Percentiles rank a stretch among this genome's conserved stretches.
These are phyloP conservation scores for Myriosclerotinia duriaeana DNA, from an alignment of 2,329 filamentous ascomycete genomes.

Conservation along the genomic window DNA sequence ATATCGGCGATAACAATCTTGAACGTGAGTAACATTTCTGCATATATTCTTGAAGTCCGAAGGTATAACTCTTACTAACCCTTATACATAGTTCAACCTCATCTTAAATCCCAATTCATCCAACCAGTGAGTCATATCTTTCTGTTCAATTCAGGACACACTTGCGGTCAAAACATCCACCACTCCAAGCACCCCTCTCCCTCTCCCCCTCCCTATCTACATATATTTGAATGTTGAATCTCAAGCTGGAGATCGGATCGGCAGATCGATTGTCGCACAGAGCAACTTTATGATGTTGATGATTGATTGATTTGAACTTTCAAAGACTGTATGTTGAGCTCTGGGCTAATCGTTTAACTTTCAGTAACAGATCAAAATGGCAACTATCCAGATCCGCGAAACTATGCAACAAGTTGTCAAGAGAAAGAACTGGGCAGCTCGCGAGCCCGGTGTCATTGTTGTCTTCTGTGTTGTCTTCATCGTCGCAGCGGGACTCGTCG, in stretches of 20 bases:
- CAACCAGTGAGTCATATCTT: neutral
- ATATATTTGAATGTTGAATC: neutral
- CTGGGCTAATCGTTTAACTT: constrained; percentile 17
- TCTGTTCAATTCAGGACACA: neutral
- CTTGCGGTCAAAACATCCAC: neutral
- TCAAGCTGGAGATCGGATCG: no score
- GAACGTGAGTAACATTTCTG: neutral
- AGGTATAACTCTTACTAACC: neutral
- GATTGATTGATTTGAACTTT: neutral
- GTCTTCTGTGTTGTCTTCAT: constrained; percentile 62
- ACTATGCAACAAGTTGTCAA: constrained; percentile 48
- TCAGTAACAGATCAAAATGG: constrained; percentile 28
- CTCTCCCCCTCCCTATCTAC: neutral
- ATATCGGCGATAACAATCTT: neutral
- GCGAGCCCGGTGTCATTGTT: constrained; percentile 59
- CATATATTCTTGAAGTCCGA: neutral
- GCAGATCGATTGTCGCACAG: neutral
- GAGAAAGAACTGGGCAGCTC: constrained; percentile 56
- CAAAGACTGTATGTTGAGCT: neutral
- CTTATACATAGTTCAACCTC: neutral
- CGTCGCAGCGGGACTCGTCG: constrained; percentile 51
- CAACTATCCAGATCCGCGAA: constrained; percentile 28
- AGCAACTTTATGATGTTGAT: neutral
- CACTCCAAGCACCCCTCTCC: neutral
- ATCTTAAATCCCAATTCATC: neutral